Evolutionary conservation across 2,329 filamentous ascomycete species (phyloP).

Genomic region (Magnaporthales sp.): DNA sequence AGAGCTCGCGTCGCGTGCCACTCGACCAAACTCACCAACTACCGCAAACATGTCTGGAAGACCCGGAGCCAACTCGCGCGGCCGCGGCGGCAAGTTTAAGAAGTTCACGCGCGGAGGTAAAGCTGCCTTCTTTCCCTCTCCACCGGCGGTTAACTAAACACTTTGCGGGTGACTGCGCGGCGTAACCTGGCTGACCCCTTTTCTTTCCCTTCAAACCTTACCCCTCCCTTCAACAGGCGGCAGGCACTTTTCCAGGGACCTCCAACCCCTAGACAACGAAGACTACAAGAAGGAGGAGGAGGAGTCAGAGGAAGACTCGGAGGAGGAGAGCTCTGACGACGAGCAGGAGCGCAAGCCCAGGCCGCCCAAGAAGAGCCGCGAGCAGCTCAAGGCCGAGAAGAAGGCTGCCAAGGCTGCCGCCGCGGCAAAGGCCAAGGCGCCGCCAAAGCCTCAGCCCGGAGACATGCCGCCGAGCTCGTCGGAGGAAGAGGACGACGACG

Average conservation of each 20-base stretch:
- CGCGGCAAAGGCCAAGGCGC: constrained; percentile 29
- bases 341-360: constrained; percentile 32
- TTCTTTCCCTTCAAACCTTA: neutral
- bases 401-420: constrained; percentile 47
- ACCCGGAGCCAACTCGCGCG: constrained; percentile 50
- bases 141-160: neutral
- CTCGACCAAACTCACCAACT: neutral
- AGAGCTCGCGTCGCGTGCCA: neutral
- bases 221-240: constrained; percentile 50
- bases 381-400: constrained; percentile 78
- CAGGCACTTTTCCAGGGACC: constrained; percentile 89
- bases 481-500: constrained; percentile 38
- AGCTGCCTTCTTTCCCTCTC: too few relatives aligned
- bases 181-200: neutral
- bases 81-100: constrained; percentile 86
- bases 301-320: constrained; percentile 40
- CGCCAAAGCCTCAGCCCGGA: constrained; percentile 72
- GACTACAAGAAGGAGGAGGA: constrained; percentile 41
- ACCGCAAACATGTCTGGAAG: constrained; percentile 31
- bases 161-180: neutral
- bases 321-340: constrained; percentile 41
- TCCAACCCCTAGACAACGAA: constrained; percentile 80
- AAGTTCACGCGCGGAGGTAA: constrained; percentile 88
- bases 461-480: constrained; percentile 71
- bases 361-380: constrained; percentile 54